phyloP scores from a whole-genome alignment of 2,329 filamentous ascomycete species.

The Neonectria coccinea region DNA sequence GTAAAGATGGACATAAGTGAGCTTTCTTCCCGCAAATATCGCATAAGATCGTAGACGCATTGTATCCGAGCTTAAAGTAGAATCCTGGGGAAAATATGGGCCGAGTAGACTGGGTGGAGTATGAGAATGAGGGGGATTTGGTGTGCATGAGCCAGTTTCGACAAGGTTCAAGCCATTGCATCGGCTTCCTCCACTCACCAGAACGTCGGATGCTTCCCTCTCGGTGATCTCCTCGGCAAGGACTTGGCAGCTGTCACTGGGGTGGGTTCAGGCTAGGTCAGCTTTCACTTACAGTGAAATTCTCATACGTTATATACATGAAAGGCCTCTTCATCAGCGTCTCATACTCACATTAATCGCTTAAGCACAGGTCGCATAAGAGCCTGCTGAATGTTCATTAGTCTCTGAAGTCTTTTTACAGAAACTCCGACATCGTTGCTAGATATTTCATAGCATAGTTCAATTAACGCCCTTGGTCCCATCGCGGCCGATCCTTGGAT shows the following conservation, averaged over 20 bases:
- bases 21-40: too few relatives aligned
- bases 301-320: too few relatives aligned
- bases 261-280: neutral
- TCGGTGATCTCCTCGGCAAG: neutral
- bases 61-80: neutral
- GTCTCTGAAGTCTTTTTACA: neutral
- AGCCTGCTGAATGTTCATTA: too few relatives aligned
- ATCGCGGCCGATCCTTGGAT: neutral
- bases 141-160: neutral
- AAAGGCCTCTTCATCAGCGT: neutral
- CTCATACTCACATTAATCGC: too few relatives aligned
- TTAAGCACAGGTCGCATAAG: too few relatives aligned
- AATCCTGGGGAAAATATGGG: neutral
- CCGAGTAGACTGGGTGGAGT: neutral
- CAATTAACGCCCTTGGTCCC: too few relatives aligned
- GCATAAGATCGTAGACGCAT: too few relatives aligned
- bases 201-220: neutral
- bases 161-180: neutral
- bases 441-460: too few relatives aligned
- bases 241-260: neutral
- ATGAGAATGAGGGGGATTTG: too few relatives aligned
- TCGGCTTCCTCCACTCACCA: neutral
- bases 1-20: too few relatives aligned
- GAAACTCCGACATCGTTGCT: accelerated
- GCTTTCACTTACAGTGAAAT: neutral